Evolutionary conservation across 306 rosid species (phyloP), one percentile per base, ranked within the genome.

Genomic region (Hippophae rhamnoides): DNA sequence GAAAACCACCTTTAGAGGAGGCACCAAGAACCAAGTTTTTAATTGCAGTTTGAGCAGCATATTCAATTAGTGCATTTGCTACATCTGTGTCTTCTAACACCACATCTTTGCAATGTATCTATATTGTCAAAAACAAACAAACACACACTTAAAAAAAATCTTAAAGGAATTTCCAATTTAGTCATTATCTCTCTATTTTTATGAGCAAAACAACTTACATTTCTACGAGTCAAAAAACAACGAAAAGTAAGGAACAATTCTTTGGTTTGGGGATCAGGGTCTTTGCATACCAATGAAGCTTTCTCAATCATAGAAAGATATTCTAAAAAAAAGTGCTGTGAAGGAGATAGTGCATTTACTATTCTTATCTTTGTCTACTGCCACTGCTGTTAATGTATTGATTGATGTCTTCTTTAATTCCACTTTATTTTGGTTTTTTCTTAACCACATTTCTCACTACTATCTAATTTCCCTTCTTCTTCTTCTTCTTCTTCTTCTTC

Each of bases 11-110:
- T 84, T 72, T 92, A 14, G 79, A 10, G n/a, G 97, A 71, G 52
- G 94, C 78, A 46, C 99, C 99, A 57, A 92, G 69, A 61, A 92
- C 78, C 66, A 92, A 60, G 73, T 92, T 89, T 78, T 92, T 90
- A 23, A 92, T 84, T 69, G 81, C 77, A 13, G 79, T 7, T 14
- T 72, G 83, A 49, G 81, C 18, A 50, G 60, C 64, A 70, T 88
- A 86, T 50, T 92, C 94, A 12, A 64, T 74, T 64, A 92, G 60
- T 10, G 90, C 97, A 72, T 66, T 92, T 1, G 84, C 57, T 41
- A 79, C 74, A 57, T 92, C 97, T 26, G 26, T 25, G 63, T 86
- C 97, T 70, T 88, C 95, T 55, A 92, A 73, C 47, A 86, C 65
- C 8, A 88, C 55, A 27, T 86, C 97, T 75, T 61, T 84, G 74